Percentiles rank a stretch among this genome's conserved stretches.
Evolutionary conservation across 208 protist genomes (phyloP).

Genomic region (Leishmania aethiopica): DNA sequence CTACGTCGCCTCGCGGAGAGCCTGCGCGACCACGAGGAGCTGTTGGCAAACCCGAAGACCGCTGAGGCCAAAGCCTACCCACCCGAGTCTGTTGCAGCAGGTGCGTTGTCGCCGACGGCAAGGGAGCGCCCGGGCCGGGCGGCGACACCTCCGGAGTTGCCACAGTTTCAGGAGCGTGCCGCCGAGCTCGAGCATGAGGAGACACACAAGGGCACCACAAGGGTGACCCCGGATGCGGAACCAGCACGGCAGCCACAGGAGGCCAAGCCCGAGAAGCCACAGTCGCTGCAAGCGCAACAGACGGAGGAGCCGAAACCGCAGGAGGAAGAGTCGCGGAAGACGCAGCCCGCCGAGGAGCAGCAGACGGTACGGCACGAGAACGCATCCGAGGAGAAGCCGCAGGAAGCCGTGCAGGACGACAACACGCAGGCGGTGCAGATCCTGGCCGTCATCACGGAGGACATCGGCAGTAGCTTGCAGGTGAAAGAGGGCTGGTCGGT

Average conservation of each 20-base stretch:
- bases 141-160: neutral
- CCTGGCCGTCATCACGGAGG: constrained; percentile 52
- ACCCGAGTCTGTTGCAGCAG: neutral
- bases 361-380: neutral
- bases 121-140: neutral
- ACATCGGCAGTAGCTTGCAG: constrained; percentile 27
- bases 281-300: constrained; percentile 6
- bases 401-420: neutral
- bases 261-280: neutral
- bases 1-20: constrained; percentile 46
- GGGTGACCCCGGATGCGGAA: neutral
- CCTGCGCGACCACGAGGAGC: constrained; percentile 40
- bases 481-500: constrained; percentile 49
- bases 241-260: constrained; percentile 1
- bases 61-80: constrained; percentile 41
- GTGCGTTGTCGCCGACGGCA: constrained; percentile 5
- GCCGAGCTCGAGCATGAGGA: neutral
- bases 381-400: too few relatives aligned
- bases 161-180: neutral
- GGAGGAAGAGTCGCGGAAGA: neutral
- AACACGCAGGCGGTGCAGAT: constrained; percentile 13
- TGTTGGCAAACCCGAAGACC: constrained; percentile 42
- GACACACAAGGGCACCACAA: neutral
- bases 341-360: neutral
- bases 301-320: neutral